Percentiles rank a stretch among this genome's conserved stretches.
phyloP scores from a whole-genome alignment of 495 filamentous ascomycete genomes.

The Elaphomyces granulatus region DNA sequence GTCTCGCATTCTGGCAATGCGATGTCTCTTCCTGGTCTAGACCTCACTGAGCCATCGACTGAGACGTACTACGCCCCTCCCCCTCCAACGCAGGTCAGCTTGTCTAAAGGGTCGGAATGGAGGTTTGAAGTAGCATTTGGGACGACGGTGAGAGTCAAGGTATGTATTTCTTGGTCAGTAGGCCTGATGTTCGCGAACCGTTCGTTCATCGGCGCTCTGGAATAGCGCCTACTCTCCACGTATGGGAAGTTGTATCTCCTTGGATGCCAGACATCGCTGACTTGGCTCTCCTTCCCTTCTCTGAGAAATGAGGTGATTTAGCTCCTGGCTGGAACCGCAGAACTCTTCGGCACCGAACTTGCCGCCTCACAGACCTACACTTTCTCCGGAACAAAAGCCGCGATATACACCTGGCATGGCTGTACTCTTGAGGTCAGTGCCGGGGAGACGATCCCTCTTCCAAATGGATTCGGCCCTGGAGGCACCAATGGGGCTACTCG shows the following conservation, averaged over 20 bases:
- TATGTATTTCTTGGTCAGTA: no score
- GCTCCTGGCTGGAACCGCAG: constrained; percentile 70
- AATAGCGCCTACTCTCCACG: no score
- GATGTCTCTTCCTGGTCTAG: constrained; percentile 37
- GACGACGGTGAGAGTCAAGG: constrained; percentile 46
- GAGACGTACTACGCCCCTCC: constrained; percentile 25
- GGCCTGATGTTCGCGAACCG: no score
- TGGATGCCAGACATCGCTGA: no score
- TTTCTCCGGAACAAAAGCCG: constrained; percentile 70
- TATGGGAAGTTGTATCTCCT: no score
- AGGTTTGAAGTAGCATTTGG: constrained; percentile 75
- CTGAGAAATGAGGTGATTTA: constrained; percentile 12
- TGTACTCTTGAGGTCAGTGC: constrained; percentile 65
- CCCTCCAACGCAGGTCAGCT: constrained; percentile 29
- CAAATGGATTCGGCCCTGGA: constrained; percentile 21
- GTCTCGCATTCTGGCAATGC: constrained; percentile 12
- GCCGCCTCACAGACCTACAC: constrained; percentile 65
- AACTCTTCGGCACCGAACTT: constrained; percentile 93
- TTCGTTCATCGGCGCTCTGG: no score
- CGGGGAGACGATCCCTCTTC: constrained; percentile 26
- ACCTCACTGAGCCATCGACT: constrained; percentile 29
- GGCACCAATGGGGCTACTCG: constrained; percentile 5
- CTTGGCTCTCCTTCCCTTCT: no score
- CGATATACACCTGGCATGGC: constrained; percentile 84
- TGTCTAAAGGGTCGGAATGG: constrained; percentile 56